A percentile compares a stretch with the other conserved stretches of the same genome.
phyloP scores from a whole-genome alignment of 164 flowering plant species.

The Akebia trifoliata region DNA sequence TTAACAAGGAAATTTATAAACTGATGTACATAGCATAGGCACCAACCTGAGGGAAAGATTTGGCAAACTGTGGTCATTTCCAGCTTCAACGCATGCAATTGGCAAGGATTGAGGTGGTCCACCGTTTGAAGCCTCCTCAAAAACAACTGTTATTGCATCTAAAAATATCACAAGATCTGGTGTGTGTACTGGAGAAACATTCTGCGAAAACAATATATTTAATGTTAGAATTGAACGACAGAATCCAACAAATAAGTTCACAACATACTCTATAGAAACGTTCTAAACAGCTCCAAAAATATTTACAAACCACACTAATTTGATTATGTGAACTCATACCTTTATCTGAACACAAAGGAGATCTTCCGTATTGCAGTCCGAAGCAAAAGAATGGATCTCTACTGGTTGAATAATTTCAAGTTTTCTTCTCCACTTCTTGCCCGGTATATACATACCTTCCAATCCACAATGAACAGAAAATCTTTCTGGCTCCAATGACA shows the following conservation, averaged over 20 bases:
- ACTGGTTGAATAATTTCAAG: conserved; percentile 89
- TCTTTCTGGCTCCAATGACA: conserved; percentile 73
- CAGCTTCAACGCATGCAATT: conserved; percentile 86
- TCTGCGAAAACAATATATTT: conserved; percentile 46
- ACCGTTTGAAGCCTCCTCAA: conserved; percentile 77
- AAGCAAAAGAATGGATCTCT: conserved; percentile 73
- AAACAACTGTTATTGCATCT: conserved; percentile 84
- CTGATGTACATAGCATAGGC: conserved; percentile 6
- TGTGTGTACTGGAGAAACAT: conserved; percentile 72
- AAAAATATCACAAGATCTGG: conserved; percentile 73
- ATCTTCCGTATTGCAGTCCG: conserved; percentile 93
- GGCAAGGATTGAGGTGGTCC: conserved; percentile 71
- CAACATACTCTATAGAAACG: neutral
- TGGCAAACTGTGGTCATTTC: conserved; percentile 67
- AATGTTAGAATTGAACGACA: conserved; percentile 3
- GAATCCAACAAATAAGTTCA: neutral
- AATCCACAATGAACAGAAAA: conserved; percentile 93
- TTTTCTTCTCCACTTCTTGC: conserved; percentile 90
- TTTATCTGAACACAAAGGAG: conserved; percentile 94
- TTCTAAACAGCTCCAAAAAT: too few species aligned
- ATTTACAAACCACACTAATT: too few species aligned
- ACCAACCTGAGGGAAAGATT: conserved; percentile 84
- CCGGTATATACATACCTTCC: conserved; percentile 87
- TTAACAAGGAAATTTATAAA: neutral
- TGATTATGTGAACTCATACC: conserved; percentile 31